phyloP scores from a whole-genome alignment of 169 alveolate species.

The Theileria annulata region DNA sequence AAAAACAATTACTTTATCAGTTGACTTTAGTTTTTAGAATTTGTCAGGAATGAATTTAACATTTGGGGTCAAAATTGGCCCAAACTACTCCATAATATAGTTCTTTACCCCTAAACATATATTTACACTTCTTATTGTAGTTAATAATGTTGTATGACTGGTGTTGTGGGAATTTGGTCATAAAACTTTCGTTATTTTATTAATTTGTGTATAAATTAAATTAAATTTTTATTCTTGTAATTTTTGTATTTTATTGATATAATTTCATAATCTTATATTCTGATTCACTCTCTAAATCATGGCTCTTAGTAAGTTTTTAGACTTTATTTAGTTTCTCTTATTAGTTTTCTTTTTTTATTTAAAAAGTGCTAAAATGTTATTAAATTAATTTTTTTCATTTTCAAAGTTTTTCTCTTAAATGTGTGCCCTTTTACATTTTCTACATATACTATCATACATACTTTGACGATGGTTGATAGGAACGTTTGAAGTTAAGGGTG shows the following conservation, averaged over 20 bases:
- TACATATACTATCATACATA: background rate
- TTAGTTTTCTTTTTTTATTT: constrained; percentile 1
- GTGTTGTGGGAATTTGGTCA: background rate
- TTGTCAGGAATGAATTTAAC: background rate
- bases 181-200: background rate
- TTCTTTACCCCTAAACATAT: background rate
- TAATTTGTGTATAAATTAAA: background rate
- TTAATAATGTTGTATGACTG: background rate
- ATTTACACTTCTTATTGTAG: too few species aligned
- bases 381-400: background rate
- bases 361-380: background rate
- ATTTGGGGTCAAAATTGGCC: background rate
- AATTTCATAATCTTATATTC: background rate
- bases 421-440: background rate
- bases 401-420: background rate
- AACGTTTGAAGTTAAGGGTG: constrained; percentile 41
- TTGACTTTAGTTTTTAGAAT: background rate
- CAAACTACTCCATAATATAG: background rate
- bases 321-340: background rate
- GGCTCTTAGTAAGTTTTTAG: constrained; percentile 16
- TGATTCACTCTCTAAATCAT: background rate
- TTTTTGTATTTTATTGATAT: background rate
- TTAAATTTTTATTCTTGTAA: too few species aligned
- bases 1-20: background rate
- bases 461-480: background rate